Conservation (phyloP, 768 basidiomycete genomes). For the Mycena floridula region DNA sequence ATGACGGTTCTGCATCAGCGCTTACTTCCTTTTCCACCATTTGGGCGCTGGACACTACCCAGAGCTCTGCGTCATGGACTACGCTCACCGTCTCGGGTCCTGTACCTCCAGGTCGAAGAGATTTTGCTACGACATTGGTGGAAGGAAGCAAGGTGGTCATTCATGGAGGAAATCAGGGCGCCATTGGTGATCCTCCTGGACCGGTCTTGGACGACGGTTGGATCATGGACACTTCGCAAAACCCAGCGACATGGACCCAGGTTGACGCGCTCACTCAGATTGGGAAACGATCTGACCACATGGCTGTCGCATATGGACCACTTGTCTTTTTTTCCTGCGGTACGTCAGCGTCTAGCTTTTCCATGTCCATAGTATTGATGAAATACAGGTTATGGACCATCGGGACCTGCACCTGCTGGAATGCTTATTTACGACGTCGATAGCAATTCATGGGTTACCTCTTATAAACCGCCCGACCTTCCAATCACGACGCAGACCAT, state of each 20-base stretch:
- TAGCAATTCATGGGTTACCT: conserved; percentile 34
- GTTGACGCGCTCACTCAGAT: conserved; percentile 48
- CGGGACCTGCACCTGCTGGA: conserved; percentile 47
- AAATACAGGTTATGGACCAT: conserved; percentile 38
- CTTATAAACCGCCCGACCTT: conserved; percentile 31
- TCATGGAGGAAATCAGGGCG: conserved; percentile 70
- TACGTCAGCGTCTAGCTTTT: conserved; percentile 40
- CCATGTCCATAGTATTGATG: neutral
- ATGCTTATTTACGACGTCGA: conserved; percentile 47
- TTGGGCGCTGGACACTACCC: conserved; percentile 58
- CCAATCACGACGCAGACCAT: conserved; percentile 28
- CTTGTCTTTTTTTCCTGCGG: conserved; percentile 76
- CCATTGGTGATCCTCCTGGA: conserved; percentile 28
- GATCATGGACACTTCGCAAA: conserved; percentile 54
- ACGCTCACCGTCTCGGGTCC: conserved; percentile 27
- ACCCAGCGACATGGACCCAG: conserved; percentile 54
- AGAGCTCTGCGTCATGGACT: conserved; percentile 44
- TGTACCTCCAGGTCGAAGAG: conserved; percentile 54
- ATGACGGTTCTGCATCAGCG: conserved; percentile 34
- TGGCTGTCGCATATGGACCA: conserved; percentile 53
- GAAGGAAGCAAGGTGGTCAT: conserved; percentile 56
- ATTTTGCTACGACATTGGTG: conserved; percentile 50
- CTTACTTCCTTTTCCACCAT: conserved; percentile 54
- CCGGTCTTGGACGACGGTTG: conserved; percentile 60
- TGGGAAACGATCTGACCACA: conserved; percentile 67